These are phyloP conservation scores for Rhizopogon rudus DNA, from an alignment of 768 basidiomycete genomes.

Conservation along the genomic window DNA sequence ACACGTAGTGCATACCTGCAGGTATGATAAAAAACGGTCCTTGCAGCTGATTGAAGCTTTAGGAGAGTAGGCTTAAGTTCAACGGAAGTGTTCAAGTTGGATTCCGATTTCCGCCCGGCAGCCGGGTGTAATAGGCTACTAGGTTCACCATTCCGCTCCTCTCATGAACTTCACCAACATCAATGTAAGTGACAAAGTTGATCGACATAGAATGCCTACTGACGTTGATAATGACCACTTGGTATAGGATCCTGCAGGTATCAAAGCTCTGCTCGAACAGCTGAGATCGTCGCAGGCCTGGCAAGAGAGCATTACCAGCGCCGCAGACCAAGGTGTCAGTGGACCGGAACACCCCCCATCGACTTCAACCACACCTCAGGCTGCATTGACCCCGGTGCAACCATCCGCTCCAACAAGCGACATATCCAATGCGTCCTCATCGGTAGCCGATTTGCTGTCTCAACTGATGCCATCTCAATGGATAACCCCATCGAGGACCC, in stretches of 20 bases:
- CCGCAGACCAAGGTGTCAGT: neutral
- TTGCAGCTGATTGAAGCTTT: too few relatives aligned
- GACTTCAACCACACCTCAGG: neutral
- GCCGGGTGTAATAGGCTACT: too few relatives aligned
- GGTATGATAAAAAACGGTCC: too few relatives aligned
- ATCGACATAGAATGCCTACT: neutral
- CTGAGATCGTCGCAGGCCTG: conserved; percentile 66
- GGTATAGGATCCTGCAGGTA: conserved; percentile 55
- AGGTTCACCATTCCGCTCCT: too few relatives aligned
- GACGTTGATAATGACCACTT: neutral
- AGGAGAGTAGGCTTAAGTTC: too few relatives aligned
- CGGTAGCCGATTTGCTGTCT: conserved; percentile 47
- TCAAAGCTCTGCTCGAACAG: conserved; percentile 71
- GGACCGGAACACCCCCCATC: neutral
- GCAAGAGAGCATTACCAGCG: conserved; percentile 41
- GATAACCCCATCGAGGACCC: conserved; percentile 4
- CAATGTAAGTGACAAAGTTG: conserved; percentile 36
- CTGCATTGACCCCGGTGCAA: conserved; percentile 6
- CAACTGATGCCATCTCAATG: too few relatives aligned
- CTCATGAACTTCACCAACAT: conserved; percentile 50
- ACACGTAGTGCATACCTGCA: too few relatives aligned
- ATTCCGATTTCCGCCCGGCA: too few relatives aligned
- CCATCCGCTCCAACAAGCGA: conserved; percentile 1
- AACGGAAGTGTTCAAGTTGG: too few relatives aligned
- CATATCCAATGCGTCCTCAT: conserved; percentile 23